Conservation (phyloP, 192 early-diverging fungal species). For the Dispira parvispora region DNA sequence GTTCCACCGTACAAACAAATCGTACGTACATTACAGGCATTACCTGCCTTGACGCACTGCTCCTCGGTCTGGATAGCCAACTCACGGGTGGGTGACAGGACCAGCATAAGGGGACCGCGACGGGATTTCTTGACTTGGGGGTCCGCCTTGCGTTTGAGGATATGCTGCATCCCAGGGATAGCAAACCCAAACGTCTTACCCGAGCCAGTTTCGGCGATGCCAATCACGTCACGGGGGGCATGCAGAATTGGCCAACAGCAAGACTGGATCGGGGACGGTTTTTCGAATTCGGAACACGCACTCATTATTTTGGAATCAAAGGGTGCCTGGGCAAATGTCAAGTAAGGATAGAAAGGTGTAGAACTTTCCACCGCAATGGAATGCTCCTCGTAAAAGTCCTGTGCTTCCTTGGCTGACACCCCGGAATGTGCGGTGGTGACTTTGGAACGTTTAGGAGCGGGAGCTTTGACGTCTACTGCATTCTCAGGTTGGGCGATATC, state of each 20-base stretch:
- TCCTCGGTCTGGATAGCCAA: constrained; percentile 89
- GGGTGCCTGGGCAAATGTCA: constrained; percentile 58
- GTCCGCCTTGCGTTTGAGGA: constrained; percentile 42
- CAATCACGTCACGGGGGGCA: constrained; percentile 67
- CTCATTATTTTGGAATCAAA: constrained; percentile 49
- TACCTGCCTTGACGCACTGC: constrained; percentile 58
- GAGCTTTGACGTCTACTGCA: neutral
- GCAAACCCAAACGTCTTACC: constrained; percentile 92
- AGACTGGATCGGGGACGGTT: constrained; percentile 89
- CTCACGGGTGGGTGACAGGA: constrained; percentile 91
- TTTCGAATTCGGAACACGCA: constrained; percentile 46
- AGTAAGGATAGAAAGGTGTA: constrained; percentile 39
- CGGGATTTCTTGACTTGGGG: constrained; percentile 29
- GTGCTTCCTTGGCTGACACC: constrained; percentile 17
- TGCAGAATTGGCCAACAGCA: constrained; percentile 82
- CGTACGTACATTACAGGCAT: constrained; percentile 39
- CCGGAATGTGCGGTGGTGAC: neutral
- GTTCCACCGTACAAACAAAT: constrained; percentile 86
- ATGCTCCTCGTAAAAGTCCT: constrained; percentile 38
- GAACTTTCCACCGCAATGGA: constrained; percentile 40
- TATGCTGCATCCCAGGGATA: constrained; percentile 72
- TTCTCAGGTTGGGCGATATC: neutral
- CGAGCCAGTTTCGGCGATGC: constrained; percentile 94
- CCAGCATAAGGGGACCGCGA: constrained; percentile 45
- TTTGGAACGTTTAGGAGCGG: neutral